Base-by-base conservation (phyloP, 225 moss, liverwort and hornwort species). In the Asterella californica region DNA sequence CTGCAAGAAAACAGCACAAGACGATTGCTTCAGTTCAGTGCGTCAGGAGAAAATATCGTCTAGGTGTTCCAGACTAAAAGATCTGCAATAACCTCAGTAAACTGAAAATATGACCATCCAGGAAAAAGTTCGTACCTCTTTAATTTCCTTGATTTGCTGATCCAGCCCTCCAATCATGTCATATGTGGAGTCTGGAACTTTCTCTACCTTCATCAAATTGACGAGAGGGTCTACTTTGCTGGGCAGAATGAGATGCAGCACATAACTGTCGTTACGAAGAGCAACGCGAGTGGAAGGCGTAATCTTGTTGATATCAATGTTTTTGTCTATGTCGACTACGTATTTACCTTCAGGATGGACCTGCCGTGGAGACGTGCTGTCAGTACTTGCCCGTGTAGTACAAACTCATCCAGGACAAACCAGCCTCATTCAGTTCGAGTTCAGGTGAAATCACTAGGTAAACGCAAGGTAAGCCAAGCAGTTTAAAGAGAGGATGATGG, bases 281-380 rank as follows among this genome's bases (percentile, higher is more conserved):
- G 95, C 95, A 66, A 99, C 93, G 80, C 95, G 86, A 36, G 99
- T 99, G 10, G 95, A 95, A 9, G 95, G 95, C 69, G 95, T 99
- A 52, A 99, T 99, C 79, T 99, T 99, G 82, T 91, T 99, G 83
- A 95, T 95, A 65, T 99, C 95, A 70, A 99, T 95, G 81, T 88
- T 95, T 87, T 99, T 99, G 83, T 99, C 99, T 36, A 99, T 89
- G 77, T 99, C 99, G 48, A 99, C 99, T 74, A 99, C 99, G 78
- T 99, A 99, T 79, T 99, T 99, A 79, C 99, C 99, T 83, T 99
- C 99, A 33, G 93, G 99, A 82, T 99, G 99, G 76, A 99, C 99
- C 96, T 96, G 84, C 70, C 78, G 57, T 61, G 38, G 24, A 76
- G 53, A 36, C 67, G 0, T 78, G 29, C 59, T 45, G 70, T 76